A percentile compares a stretch with the other conserved stretches of the same genome.
These are phyloP conservation scores for Delitschia confertaspora DNA, from an alignment of 495 filamentous ascomycete species.

Conservation along the genomic window DNA sequence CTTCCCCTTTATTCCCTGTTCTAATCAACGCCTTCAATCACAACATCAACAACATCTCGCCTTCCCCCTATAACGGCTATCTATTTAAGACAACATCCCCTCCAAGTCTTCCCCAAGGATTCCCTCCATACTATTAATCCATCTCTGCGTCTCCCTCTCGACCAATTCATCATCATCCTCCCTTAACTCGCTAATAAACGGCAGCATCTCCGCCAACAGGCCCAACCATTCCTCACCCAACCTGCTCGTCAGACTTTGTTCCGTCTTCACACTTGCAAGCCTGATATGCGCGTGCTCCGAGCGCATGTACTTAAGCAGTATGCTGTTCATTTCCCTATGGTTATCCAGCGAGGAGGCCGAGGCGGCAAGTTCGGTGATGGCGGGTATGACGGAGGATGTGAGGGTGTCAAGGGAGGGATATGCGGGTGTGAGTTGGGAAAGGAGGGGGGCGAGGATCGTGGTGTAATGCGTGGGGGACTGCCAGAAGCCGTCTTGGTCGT, in stretches of 20 bases:
- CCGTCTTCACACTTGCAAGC: conserved; percentile 66
- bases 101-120: conserved; percentile 81
- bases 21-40: background rate
- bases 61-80: background rate
- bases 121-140: conserved; percentile 80
- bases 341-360: conserved; percentile 69
- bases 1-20: too few relatives aligned
- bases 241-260: conserved; percentile 65
- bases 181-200: conserved; percentile 84
- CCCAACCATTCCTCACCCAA: conserved; percentile 89
- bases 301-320: conserved; percentile 65
- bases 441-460: conserved; percentile 57
- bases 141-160: conserved; percentile 74
- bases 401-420: conserved; percentile 37
- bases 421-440: conserved; percentile 56
- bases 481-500: conserved; percentile 84
- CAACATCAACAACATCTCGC: conserved; percentile 1
- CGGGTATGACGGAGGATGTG: conserved; percentile 38
- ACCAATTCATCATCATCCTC: conserved; percentile 93
- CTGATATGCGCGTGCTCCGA: conserved; percentile 57
- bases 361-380: conserved; percentile 70
- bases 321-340: conserved; percentile 73
- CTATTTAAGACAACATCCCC: conserved; percentile 28
- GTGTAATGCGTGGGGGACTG: conserved; percentile 78
- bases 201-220: conserved; percentile 86